phyloP scores from a whole-genome alignment of 176 grass and related monocot species.

The Lolium rigidum region DNA sequence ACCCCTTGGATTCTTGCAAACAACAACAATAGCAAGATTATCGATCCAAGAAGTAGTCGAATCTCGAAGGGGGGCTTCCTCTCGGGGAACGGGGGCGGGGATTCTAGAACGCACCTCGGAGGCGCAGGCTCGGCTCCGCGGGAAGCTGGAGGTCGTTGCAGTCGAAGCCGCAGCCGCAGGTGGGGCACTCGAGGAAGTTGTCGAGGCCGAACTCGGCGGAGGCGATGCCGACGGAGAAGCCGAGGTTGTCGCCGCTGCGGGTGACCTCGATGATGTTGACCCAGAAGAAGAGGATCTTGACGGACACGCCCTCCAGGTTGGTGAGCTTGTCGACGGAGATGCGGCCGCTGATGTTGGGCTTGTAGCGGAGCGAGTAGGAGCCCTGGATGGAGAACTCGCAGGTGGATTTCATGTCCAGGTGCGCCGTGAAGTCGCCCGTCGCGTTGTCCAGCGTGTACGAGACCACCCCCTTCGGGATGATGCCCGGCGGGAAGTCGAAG shows the following conservation, averaged over 20 bases:
- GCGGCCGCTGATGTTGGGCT: constrained; percentile 66
- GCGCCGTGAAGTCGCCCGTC: constrained; percentile 82
- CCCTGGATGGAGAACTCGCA: constrained; percentile 85
- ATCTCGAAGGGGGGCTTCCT: background rate
- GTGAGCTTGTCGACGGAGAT: constrained; percentile 59
- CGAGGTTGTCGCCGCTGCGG: constrained; percentile 59
- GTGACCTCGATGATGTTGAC: constrained; percentile 91
- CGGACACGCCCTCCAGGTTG: constrained; percentile 72
- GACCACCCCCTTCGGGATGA: constrained; percentile 72
- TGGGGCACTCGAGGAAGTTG: constrained; percentile 81
- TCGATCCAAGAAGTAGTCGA: background rate
- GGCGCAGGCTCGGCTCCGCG: constrained; percentile 22
- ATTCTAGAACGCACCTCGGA: constrained; percentile 63
- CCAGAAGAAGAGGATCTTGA: constrained; percentile 94
- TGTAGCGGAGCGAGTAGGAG: constrained; percentile 89
- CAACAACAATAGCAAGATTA: constrained; percentile 21
- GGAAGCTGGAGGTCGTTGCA: constrained; percentile 44
- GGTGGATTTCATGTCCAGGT: constrained; percentile 50
- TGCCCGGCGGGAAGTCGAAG: constrained; percentile 78
- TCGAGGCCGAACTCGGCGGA: constrained; percentile 83
- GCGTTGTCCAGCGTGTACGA: constrained; percentile 70
- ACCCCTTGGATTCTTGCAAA: constrained; percentile 2
- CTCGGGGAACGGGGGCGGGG: background rate
- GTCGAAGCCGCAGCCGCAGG: constrained; percentile 90
- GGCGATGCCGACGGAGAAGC: constrained; percentile 89